Percentiles rank a stretch among this genome's conserved stretches.
Conservation (phyloP, 2,329 filamentous ascomycete species). For the Ophiostoma angusticollis region DNA sequence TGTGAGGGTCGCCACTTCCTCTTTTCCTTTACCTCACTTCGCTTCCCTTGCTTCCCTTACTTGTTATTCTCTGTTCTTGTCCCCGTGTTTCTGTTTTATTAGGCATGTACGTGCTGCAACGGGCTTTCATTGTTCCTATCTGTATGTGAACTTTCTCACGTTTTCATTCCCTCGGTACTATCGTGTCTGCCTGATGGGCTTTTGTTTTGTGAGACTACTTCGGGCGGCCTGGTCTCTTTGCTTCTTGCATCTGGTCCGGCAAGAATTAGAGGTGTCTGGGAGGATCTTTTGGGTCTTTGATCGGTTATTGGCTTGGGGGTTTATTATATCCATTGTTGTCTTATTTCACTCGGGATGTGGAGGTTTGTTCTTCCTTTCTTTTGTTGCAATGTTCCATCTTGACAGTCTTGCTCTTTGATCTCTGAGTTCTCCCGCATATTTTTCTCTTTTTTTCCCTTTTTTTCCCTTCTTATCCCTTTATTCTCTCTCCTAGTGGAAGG, state of each 20-base stretch:
- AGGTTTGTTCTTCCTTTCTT: not conserved
- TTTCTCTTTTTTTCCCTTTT: not conserved
- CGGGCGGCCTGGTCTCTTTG: conserved; percentile 9
- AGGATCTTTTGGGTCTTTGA: conserved; percentile 6
- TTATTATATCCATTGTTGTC: conserved; percentile 2
- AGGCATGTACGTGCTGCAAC: too few species aligned
- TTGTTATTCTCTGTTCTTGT: conserved; percentile 3
- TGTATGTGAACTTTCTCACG: too few species aligned
- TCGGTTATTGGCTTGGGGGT: not conserved
- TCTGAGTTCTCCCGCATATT: too few species aligned
- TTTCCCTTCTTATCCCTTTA: not conserved
- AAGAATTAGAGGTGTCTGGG: conserved; percentile 11
- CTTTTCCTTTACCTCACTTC: not conserved
- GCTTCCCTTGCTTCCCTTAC: not conserved
- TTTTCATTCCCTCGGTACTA: too few species aligned
- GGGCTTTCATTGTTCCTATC: conserved; percentile 7
- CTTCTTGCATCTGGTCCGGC: conserved; percentile 7
- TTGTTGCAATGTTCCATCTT: too few species aligned
- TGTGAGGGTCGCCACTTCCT: too few species aligned
- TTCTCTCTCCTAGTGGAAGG: not conserved
- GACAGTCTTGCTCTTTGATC: too few species aligned
- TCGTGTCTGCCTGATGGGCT: not conserved
- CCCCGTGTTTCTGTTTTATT: too few species aligned
- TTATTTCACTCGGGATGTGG: not conserved
- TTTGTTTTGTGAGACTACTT: not conserved